phyloP scores from a whole-genome alignment of 306 rosid species.

The Trifolium repens region DNA sequence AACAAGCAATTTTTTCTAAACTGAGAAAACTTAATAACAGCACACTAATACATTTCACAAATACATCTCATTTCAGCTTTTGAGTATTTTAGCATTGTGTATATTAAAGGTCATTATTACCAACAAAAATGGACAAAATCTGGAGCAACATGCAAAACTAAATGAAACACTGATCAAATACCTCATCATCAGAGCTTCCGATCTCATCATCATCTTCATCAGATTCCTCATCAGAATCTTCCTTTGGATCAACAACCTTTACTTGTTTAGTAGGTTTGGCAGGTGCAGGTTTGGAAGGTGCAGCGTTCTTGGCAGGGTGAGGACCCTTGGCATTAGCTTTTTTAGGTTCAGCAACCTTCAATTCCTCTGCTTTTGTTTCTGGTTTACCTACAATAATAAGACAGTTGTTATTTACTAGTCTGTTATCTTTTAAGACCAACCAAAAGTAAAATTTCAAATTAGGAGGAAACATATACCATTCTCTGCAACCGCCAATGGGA shows the following conservation, averaged over 20 bases:
- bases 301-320: conserved; percentile 44
- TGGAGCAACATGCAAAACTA: neutral
- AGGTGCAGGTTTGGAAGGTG: conserved; percentile 33
- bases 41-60: too few species aligned
- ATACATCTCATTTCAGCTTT: neutral
- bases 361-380: conserved; percentile 36
- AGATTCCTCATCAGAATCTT: conserved; percentile 53
- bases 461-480: conserved; percentile 58
- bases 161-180: neutral
- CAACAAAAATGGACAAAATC: neutral
- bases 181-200: conserved; percentile 61
- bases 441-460: neutral
- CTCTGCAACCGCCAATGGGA: conserved; percentile 39
- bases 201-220: conserved; percentile 48
- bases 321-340: conserved; percentile 42
- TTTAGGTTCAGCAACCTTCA: conserved; percentile 49
- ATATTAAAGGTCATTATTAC: neutral
- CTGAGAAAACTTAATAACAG: neutral
- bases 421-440: neutral
- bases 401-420: neutral
- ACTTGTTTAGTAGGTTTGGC: conserved; percentile 59
- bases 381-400: conserved; percentile 52
- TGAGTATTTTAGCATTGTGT: neutral
- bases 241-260: conserved; percentile 62
- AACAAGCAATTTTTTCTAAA: neutral